Conservation (phyloP, 2,329 filamentous ascomycete genomes). For the Verticillium albo-atrum region DNA sequence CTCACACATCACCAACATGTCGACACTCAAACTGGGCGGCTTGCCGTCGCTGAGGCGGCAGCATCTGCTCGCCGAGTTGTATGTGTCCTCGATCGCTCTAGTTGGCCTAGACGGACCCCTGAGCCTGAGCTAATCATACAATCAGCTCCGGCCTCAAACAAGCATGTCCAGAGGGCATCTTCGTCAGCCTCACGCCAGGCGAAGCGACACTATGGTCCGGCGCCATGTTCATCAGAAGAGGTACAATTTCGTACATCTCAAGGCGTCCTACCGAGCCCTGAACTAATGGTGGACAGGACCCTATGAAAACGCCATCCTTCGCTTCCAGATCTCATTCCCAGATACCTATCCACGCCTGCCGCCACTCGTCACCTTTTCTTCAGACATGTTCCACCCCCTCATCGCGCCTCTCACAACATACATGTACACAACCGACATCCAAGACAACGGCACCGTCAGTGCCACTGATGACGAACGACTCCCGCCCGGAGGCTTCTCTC, state of each 20-base stretch:
- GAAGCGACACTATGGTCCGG: slow-evolving; percentile 82
- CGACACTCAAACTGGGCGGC: slow-evolving; percentile 35
- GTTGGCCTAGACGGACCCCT: not conserved
- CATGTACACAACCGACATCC: slow-evolving; percentile 78
- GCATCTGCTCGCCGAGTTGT: slow-evolving; percentile 81
- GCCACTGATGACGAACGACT: slow-evolving; percentile 78
- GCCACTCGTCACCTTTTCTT: slow-evolving; percentile 81
- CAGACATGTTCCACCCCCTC: slow-evolving; percentile 92
- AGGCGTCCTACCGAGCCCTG: not conserved
- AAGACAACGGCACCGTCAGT: slow-evolving; percentile 72
- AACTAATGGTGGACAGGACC: slow-evolving; percentile 56
- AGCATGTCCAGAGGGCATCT: slow-evolving; percentile 80
- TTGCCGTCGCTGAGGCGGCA: slow-evolving; percentile 63
- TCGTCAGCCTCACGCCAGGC: slow-evolving; percentile 76
- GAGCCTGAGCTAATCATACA: slow-evolving; percentile 16
- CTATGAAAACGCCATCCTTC: slow-evolving; percentile 80
- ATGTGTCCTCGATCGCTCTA: slow-evolving; percentile 25
- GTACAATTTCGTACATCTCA: slow-evolving; percentile 38
- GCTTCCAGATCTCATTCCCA: slow-evolving; percentile 87
- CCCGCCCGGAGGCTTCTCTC: slow-evolving; percentile 83
- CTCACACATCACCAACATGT: slow-evolving; percentile 27
- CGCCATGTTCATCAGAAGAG: slow-evolving; percentile 86
- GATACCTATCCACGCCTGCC: slow-evolving; percentile 73
- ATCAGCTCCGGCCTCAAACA: slow-evolving; percentile 73
- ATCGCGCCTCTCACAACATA: slow-evolving; percentile 93